phyloP scores from a whole-genome alignment of 2,329 filamentous ascomycete genomes.

The Cytospora schulzeri region DNA sequence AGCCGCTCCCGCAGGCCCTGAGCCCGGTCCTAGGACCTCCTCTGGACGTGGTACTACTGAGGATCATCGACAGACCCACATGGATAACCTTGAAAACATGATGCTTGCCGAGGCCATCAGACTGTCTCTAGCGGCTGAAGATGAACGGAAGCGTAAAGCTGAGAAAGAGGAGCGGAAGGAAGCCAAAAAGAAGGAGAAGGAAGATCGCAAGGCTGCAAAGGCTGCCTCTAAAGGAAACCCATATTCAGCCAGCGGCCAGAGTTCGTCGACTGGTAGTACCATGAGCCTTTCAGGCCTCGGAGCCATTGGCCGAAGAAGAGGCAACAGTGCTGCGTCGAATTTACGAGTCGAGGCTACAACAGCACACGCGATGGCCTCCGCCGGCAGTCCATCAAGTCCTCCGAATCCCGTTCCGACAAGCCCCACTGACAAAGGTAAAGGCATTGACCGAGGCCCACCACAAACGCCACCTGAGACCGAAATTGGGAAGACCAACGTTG shows the following conservation, averaged over 20 bases:
- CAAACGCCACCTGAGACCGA: constrained; percentile 33
- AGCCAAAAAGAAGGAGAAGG: constrained; percentile 82
- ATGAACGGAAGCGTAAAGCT: constrained; percentile 84
- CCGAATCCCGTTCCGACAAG: constrained; percentile 28
- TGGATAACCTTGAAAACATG: constrained; percentile 92
- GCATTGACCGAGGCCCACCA: constrained; percentile 56
- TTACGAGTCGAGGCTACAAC: constrained; percentile 58
- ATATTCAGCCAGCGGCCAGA: constrained; percentile 43
- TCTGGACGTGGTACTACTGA: constrained; percentile 35
- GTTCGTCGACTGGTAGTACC: constrained; percentile 63
- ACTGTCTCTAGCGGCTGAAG: constrained; percentile 86
- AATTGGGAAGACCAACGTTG: constrained; percentile 21
- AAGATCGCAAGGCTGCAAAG: constrained; percentile 75
- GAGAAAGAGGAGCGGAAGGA: constrained; percentile 82
- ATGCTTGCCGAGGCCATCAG: constrained; percentile 99
- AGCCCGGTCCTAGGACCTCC: constrained; percentile 38
- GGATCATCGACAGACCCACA: constrained; percentile 50
- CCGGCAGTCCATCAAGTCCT: constrained; percentile 38
- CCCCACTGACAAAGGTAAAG: constrained; percentile 64
- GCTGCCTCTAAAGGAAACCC: constrained; percentile 54
- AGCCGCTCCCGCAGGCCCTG: constrained; percentile 35
- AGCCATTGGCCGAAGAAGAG: constrained; percentile 55
- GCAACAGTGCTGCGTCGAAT: constrained; percentile 62
- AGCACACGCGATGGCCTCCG: constrained; percentile 45
- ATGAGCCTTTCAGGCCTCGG: constrained; percentile 64